Evolutionary conservation across 306 rosid species (phyloP).

Genomic region (Pachyrhizus erosus): DNA sequence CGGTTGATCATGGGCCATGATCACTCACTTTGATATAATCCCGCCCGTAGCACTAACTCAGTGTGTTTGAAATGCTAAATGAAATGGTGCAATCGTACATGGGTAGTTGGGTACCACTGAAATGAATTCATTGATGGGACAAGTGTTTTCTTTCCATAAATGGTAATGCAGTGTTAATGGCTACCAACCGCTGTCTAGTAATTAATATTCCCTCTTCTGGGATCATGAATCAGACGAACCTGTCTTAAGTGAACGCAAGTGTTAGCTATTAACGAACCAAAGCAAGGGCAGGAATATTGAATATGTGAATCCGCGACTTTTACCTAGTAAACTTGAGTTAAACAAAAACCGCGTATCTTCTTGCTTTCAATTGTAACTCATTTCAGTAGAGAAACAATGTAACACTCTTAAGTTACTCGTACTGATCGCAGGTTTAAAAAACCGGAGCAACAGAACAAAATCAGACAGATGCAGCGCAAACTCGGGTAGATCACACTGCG

Average conservation of each 20-base stretch:
- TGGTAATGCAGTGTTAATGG: conserved; percentile 10
- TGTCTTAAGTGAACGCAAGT: background rate
- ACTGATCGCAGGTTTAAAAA: background rate
- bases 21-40: conserved; percentile 14
- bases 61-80: background rate
- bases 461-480: background rate
- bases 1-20: background rate
- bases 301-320: background rate
- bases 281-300: background rate
- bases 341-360: conserved; percentile 1
- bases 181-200: background rate
- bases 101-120: background rate
- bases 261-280: background rate
- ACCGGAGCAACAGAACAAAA: background rate
- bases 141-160: background rate
- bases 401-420: conserved; percentile 10
- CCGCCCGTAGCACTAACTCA: background rate
- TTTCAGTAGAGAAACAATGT: background rate
- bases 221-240: background rate
- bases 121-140: conserved; percentile 11
- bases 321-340: background rate
- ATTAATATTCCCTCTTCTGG: background rate
- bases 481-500: conserved; percentile 12
- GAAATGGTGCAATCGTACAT: background rate
- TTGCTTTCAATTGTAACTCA: background rate